These are phyloP conservation scores for Monosporascus cannonballus DNA, from an alignment of 2,329 filamentous ascomycete species.

Conservation along the genomic window DNA sequence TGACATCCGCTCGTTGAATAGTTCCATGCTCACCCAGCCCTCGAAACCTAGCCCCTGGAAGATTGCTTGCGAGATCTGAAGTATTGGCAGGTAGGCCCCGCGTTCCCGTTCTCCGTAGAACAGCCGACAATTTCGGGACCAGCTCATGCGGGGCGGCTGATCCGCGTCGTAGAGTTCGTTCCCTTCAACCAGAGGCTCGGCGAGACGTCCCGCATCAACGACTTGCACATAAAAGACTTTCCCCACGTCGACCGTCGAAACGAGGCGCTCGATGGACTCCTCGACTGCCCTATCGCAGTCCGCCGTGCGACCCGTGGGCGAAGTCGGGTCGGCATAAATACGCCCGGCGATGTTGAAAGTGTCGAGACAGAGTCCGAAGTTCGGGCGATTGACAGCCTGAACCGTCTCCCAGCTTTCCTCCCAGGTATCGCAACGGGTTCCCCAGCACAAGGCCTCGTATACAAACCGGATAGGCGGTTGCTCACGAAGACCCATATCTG, in stretches of 20 bases:
- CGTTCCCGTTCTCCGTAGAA: slow-evolving; percentile 61
- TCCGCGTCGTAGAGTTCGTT: slow-evolving; percentile 53
- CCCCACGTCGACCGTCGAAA: slow-evolving; percentile 47
- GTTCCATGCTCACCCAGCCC: slow-evolving; percentile 66
- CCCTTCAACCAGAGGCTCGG: slow-evolving; percentile 46
- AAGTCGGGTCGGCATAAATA: slow-evolving; percentile 63
- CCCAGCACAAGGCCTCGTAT: slow-evolving; percentile 70
- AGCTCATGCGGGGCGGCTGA: slow-evolving; percentile 65
- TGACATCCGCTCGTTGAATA: slow-evolving; percentile 58
- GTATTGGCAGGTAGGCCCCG: slow-evolving; percentile 63
- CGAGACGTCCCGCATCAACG: slow-evolving; percentile 64
- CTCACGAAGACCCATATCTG: slow-evolving; percentile 58
- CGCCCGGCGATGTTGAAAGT: slow-evolving; percentile 71
- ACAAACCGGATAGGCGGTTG: slow-evolving; percentile 58
- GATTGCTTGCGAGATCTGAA: slow-evolving; percentile 54
- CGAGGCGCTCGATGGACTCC: slow-evolving; percentile 48
- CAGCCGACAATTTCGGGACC: slow-evolving; percentile 68
- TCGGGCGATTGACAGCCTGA: slow-evolving; percentile 55
- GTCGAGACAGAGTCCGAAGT: slow-evolving; percentile 73
- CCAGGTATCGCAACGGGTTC: slow-evolving; percentile 65
- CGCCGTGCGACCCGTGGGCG: slow-evolving; percentile 40
- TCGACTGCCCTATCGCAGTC: slow-evolving; percentile 50
- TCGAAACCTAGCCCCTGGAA: slow-evolving; percentile 58
- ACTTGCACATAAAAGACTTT: slow-evolving; percentile 75
- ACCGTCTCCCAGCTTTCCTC: slow-evolving; percentile 66